Evolutionary conservation across 495 filamentous ascomycete genomes (phyloP), one percentile per base, ranked within the genome.

Genomic region (Hypoxylon subgilvum): DNA sequence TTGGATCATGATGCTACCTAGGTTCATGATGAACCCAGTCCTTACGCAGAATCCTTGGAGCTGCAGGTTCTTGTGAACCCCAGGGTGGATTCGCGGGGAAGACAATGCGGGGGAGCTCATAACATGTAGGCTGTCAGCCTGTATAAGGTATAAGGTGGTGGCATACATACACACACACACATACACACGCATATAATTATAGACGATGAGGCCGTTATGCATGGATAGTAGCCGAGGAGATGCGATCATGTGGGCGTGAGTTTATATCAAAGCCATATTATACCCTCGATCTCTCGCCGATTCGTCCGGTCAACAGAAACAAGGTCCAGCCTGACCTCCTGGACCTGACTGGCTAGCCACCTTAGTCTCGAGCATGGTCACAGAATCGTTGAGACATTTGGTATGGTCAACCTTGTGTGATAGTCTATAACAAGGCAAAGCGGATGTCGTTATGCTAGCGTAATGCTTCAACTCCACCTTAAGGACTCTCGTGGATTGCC

Each of bases 211-310:
- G 49, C 60, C 57, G 60, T 53, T 28, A 63, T 63, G 60, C 60
- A 63, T 57, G 53, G 60, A 21, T 41, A 49, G 53, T 22, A 58
- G 18, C 60, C 48, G 43, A 54, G 54, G 21, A 49, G 14, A 52
- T 42, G 54, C 53, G 53, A 58, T 64, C 61, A 64, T 64, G 61
- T 58, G 61, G n/a, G 53, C 49, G 54, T 45, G 25, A 34, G 23
- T 38, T 39, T 34, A 63, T 57, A 57, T 46, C 52, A 31, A 49
- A 9, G 10, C 19, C 2, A 27, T 50, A 34, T 27, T 57, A 63
- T 57, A 63, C 41, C 48, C 53, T 41, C 41, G 23, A 52, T 47
- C 30, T 23, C 38, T 28, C 36, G 36, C 43, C 19, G 43, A 52
- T 42, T 49, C 48, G 49, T 18, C 36, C 48, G 48, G 52, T 57